Evolutionary conservation across 164 flowering plant species (phyloP), one percentile per base, ranked within the genome.

Genomic region (Amborella trichopoda): DNA sequence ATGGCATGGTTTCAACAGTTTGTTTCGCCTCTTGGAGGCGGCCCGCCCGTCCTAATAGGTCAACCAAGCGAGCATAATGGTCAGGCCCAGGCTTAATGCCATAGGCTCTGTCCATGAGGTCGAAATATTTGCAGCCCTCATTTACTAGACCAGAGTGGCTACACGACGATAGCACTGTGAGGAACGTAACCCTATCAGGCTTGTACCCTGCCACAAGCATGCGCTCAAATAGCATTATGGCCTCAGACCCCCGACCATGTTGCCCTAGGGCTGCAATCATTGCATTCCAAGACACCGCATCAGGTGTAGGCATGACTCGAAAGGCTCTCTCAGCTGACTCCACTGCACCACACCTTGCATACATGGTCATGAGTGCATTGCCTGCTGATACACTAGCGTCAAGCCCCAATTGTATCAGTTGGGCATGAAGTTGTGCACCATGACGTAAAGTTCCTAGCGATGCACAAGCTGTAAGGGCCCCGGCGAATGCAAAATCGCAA

Each of bases 281-380:
- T 37, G 78, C 74, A 63, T 70, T 76, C 82, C 82, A 76, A 33
- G 82, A 76, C 10, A 73, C 68, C 13, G 63, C 53, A 48, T 76
- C 78, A 21, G 68, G 30, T 36, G 26, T 62, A 37, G 76, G 67
- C 78, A 83, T 87, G 6, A 74, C 68, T 21, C 52, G 39, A 58
- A 87, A 87, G 23, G 71, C 54, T 11, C 2, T 4, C 20, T 65
- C 46, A 2, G 94, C 78, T 28, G 68, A 77, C 59, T 79, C 80
- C 36, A 79, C 70, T 43, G 56, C 76, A 4, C 96, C 94, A 58
- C 90, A 78, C 59, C 73, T 76, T 11, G 75, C 78, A 59, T 87
- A 87, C 90, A 87, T 80, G 24, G 90, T 76, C 23, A 87, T 64
- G 37, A 87, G 50, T 30, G 96, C 75, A 62, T 81, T 87, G 5